Evolutionary conservation across 2,329 filamentous ascomycete species (phyloP).

Genomic region (Trichoderma sp.): DNA sequence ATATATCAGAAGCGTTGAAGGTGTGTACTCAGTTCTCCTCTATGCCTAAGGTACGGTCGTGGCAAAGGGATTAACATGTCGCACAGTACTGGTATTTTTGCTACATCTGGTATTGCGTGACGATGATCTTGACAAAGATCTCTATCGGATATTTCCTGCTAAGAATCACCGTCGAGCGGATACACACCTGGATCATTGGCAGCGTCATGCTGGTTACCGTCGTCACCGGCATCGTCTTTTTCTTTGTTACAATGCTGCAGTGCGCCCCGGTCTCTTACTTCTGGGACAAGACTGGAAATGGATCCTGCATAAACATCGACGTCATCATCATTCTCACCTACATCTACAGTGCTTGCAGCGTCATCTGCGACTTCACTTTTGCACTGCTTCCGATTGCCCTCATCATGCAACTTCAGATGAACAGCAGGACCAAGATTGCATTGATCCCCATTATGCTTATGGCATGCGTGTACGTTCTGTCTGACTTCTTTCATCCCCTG

Average conservation of each 20-base stretch:
- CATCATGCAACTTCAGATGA: not conserved
- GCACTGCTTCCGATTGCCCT: not conserved
- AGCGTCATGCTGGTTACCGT: not conserved
- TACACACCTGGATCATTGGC: not conserved
- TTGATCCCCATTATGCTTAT: not conserved
- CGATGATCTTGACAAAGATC: not conserved
- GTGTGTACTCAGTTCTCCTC: not conserved
- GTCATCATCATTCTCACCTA: not conserved
- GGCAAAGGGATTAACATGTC: not conserved
- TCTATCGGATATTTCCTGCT: not conserved
- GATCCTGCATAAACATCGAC: not conserved
- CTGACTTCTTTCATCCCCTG: not conserved
- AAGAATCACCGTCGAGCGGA: not conserved
- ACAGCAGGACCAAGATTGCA: not conserved
- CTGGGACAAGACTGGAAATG: not conserved
- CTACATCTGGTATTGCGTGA: not conserved
- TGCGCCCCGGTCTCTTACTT: not conserved
- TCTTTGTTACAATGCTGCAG: not conserved
- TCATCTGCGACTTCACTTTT: not conserved
- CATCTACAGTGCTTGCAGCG: not conserved
- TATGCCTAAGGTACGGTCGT: not conserved
- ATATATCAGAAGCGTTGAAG: not conserved
- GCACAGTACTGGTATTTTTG: not conserved
- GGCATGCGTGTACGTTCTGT: not conserved
- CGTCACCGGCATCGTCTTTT: not conserved